Percentiles rank a stretch among this genome's conserved stretches.
These are phyloP conservation scores for Chlorophyllum brunneum DNA, from an alignment of 768 basidiomycete species.

Conservation along the genomic window DNA sequence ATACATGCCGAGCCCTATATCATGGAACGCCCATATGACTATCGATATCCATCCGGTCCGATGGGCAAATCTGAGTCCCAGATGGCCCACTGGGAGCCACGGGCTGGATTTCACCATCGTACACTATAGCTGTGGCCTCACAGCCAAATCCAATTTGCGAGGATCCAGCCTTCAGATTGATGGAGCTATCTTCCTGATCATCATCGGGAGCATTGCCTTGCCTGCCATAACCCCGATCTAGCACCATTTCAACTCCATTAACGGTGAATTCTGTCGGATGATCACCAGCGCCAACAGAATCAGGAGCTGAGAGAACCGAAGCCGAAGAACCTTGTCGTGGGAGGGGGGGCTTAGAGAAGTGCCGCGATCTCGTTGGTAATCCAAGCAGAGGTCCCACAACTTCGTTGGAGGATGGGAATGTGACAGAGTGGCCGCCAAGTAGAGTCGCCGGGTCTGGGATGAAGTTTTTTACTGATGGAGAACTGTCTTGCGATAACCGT, in stretches of 20 bases:
- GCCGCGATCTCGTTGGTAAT: conserved; percentile 9
- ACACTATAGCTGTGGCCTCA: too few species aligned
- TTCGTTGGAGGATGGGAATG: conserved; percentile 4
- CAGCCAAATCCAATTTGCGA: too few species aligned
- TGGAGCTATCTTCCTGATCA: too few species aligned
- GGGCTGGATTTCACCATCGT: too few species aligned
- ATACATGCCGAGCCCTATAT: neutral
- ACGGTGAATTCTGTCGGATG: neutral
- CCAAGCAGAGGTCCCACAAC: neutral
- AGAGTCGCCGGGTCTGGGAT: conserved; percentile 28
- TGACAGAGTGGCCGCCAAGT: conserved; percentile 2
- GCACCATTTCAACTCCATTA: neutral
- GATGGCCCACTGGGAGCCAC: too few species aligned
- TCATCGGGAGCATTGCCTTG: neutral
- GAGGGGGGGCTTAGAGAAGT: conserved; percentile 11
- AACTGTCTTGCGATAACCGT: conserved; percentile 50
- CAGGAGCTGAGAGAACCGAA: neutral
- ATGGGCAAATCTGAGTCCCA: too few species aligned
- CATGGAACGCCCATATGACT: neutral
- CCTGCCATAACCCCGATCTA: neutral
- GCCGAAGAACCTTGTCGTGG: conserved; percentile 1
- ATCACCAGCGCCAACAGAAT: neutral
- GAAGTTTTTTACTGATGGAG: conserved; percentile 61
- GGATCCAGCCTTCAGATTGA: too few species aligned
- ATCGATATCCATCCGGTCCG: conserved; percentile 3